Percentiles rank a stretch among this genome's conserved stretches.
These are phyloP conservation scores for Cyamopsis tetragonoloba DNA, from an alignment of 306 rosid genomes.

Conservation along the genomic window DNA sequence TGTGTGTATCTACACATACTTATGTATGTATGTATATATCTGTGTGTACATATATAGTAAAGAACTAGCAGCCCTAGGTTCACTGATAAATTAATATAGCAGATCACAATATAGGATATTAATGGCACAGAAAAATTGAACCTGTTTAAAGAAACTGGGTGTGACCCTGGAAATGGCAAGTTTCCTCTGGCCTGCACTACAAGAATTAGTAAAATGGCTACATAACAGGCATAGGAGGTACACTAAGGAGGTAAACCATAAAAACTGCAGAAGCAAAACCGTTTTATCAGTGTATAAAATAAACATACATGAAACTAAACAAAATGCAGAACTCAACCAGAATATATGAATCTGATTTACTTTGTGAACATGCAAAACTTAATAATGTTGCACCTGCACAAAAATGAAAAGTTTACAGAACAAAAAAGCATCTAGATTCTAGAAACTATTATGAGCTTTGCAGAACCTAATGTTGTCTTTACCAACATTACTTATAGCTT, in stretches of 20 bases:
- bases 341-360: not conserved
- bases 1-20: too few relatives aligned
- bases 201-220: slow-evolving; percentile 25
- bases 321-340: slow-evolving; percentile 2
- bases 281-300: not conserved
- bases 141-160: slow-evolving; percentile 96
- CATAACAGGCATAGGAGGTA: slow-evolving; percentile 9
- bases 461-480: not conserved
- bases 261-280: not conserved
- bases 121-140: slow-evolving; percentile 24
- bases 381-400: not conserved
- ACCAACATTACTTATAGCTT: too few relatives aligned
- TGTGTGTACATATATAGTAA: too few relatives aligned
- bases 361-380: not conserved
- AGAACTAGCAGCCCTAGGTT: slow-evolving; percentile 1
- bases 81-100: not conserved
- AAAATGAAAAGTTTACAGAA: not conserved
- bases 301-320: slow-evolving; percentile 10
- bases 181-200: slow-evolving; percentile 69
- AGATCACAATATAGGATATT: not conserved
- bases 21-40: too few relatives aligned
- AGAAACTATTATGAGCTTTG: not conserved
- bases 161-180: slow-evolving; percentile 88
- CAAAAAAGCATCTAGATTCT: slow-evolving; percentile 6
- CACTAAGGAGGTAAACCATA: slow-evolving; percentile 16